Base-by-base conservation (phyloP, 768 basidiomycete species). In the Lentinus tigrinus region DNA sequence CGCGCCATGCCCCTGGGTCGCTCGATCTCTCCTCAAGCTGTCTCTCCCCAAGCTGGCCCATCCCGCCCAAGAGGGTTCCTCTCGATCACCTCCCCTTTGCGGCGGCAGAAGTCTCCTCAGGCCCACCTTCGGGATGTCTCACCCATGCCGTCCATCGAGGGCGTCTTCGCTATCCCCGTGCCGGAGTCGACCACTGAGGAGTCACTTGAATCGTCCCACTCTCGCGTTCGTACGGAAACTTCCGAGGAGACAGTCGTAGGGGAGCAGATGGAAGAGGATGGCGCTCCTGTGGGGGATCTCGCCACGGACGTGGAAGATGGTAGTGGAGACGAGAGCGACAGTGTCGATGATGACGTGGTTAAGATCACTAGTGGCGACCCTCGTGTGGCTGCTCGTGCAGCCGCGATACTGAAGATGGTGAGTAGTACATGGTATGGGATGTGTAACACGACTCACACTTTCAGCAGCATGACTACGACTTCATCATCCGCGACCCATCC, bases 341-440 rank as follows among this genome's bases (percentile, higher is more conserved):
- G 74, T 4, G 75, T 77, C 8, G 81, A 83, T 48, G 71, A 75
- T 14, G 81, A 81, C n/a, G 75, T 95, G 5, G 85, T 97, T 62
- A 88, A 91, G 74, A 90, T 96, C 60, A 87, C 87, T 2, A 93
- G 91, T 57, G 82, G 84, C 21, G 91, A 96, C 70, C 91, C 95
- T 2, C 79, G 81, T 57, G 92, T 92, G 17, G 95, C 95, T 46
- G 95, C 94, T 2, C 77, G 91, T 47, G 95, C 94, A n/a, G 94
- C 92, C 34, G 95, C 95, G 0, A 95, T 97, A 57, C 77, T 97
- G 64, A 93, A 90, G 72, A 81, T 91, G 79, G 93, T 92, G 48
- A n/a, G 84, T 70, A 13, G 1, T 23, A 6, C 19, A 3, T 3
- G n/a, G 16, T 26, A 23, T 19, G 2, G 16, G 17, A 17, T 19